A percentile compares a stretch with the other conserved stretches of the same genome.
Conservation (phyloP, 257 asterid genomes). For the Penstemon newberryi region DNA sequence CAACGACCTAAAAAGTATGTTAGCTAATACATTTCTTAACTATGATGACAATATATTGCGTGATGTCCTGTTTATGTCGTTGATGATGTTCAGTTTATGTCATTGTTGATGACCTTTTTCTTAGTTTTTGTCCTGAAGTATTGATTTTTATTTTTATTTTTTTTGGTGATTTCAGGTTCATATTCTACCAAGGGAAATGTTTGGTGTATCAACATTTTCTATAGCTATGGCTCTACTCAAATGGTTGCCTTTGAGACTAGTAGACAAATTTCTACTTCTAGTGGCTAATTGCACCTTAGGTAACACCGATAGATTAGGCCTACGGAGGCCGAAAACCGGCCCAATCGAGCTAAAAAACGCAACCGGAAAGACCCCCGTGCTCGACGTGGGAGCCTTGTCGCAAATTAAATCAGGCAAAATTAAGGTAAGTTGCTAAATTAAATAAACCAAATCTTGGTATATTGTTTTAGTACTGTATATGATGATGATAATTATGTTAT, state of each 20-base stretch:
- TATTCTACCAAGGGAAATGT: slow-evolving; percentile 80
- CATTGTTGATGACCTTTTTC: background rate
- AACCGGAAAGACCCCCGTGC: slow-evolving; percentile 91
- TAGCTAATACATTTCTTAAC: too few relatives aligned
- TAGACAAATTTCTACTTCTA: slow-evolving; percentile 62
- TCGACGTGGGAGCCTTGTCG: slow-evolving; percentile 84
- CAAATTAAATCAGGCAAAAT: slow-evolving; percentile 70
- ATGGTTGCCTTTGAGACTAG: slow-evolving; percentile 71
- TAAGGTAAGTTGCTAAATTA: slow-evolving; percentile 40
- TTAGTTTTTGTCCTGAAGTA: background rate
- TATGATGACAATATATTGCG: too few relatives aligned
- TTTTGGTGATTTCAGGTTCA: slow-evolving; percentile 56
- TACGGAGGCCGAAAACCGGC: slow-evolving; percentile 86
- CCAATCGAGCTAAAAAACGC: slow-evolving; percentile 84
- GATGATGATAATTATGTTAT: background rate
- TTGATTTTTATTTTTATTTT: background rate
- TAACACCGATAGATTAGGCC: slow-evolving; percentile 58
- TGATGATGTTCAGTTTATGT: background rate
- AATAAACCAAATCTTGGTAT: too few relatives aligned
- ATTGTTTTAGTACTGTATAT: too few relatives aligned
- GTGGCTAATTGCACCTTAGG: slow-evolving; percentile 62
- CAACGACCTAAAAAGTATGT: too few relatives aligned
- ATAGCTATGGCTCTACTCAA: slow-evolving; percentile 67
- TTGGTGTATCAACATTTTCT: slow-evolving; percentile 73
- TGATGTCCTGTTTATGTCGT: background rate